phyloP scores from a whole-genome alignment of 2,329 filamentous ascomycete genomes.

The Bipolaris oryzae region DNA sequence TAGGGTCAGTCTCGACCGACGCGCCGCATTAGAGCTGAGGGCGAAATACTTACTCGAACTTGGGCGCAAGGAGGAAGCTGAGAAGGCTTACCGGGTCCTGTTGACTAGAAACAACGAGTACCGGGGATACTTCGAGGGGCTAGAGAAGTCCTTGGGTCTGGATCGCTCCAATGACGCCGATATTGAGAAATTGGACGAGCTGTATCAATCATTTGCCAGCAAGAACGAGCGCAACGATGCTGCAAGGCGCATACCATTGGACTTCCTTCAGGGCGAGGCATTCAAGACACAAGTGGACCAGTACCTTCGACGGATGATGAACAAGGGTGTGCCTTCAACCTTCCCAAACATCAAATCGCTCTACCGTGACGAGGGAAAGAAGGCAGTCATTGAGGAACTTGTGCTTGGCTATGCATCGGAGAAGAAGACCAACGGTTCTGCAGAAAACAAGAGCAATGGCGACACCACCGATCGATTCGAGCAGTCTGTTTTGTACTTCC shows the following conservation, averaged over 20 bases:
- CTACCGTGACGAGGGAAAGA: conserved; percentile 79
- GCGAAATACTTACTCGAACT: conserved; percentile 84
- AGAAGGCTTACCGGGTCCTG: conserved; percentile 77
- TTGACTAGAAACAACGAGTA: conserved; percentile 89
- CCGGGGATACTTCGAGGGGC: conserved; percentile 80
- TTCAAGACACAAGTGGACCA: conserved; percentile 78
- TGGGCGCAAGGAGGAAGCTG: conserved; percentile 77
- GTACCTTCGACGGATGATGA: conserved; percentile 84
- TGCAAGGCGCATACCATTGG: conserved; percentile 81
- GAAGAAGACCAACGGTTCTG: conserved; percentile 58
- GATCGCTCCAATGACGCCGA: conserved; percentile 65
- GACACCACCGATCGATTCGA: conserved; percentile 67
- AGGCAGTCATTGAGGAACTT: conserved; percentile 73
- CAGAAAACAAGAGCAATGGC: conserved; percentile 57
- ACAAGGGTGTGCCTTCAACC: conserved; percentile 91
- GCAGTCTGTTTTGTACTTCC: conserved; percentile 85
- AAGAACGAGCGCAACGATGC: conserved; percentile 86
- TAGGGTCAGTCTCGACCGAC: conserved; percentile 80
- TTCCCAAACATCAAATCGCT: conserved; percentile 97
- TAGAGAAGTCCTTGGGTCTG: conserved; percentile 73
- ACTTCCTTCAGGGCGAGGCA: conserved; percentile 80
- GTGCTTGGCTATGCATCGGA: conserved; percentile 78
- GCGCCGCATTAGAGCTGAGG: conserved; percentile 82
- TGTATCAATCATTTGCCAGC: conserved; percentile 82
- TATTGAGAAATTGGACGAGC: conserved; percentile 71